Conservation (phyloP, 306 rosid species). For the Dalbergia cultrata region DNA sequence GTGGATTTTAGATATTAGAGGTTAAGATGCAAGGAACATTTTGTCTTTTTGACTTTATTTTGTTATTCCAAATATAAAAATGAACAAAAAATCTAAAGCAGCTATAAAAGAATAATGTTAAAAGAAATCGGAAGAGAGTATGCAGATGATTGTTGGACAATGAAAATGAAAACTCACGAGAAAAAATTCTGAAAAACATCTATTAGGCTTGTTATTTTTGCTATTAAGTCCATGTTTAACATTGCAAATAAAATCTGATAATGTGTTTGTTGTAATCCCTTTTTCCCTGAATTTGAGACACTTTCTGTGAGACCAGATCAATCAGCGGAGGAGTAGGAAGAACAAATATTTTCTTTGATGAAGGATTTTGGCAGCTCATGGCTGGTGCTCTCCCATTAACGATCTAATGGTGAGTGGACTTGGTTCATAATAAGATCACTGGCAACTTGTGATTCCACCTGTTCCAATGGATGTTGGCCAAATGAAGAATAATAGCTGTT, state of each 20-base stretch:
- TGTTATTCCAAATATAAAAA: not conserved
- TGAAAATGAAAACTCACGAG: not conserved
- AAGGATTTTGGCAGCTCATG: conserved; percentile 33
- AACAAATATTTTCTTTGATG: not conserved
- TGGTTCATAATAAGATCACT: conserved; percentile 26
- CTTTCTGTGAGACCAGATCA: conserved; percentile 51
- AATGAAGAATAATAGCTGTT: conserved; percentile 15
- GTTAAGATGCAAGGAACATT: not conserved
- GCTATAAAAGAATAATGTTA: not conserved
- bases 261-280: conserved; percentile 23
- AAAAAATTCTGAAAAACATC: not conserved
- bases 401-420: conserved; percentile 25
- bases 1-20: not conserved
- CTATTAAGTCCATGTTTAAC: not conserved
- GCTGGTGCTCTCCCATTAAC: conserved; percentile 13
- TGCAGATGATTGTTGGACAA: not conserved
- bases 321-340: conserved; percentile 46
- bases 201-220: not conserved
- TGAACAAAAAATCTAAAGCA: not conserved
- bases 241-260: conserved; percentile 22
- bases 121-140: too few species aligned
- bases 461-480: conserved; percentile 26
- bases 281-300: conserved; percentile 38
- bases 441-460: not conserved
- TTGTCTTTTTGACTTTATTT: not conserved